Evolutionary conservation across 345 rosid genomes (phyloP).

Genomic region (Jatropha curcas): DNA sequence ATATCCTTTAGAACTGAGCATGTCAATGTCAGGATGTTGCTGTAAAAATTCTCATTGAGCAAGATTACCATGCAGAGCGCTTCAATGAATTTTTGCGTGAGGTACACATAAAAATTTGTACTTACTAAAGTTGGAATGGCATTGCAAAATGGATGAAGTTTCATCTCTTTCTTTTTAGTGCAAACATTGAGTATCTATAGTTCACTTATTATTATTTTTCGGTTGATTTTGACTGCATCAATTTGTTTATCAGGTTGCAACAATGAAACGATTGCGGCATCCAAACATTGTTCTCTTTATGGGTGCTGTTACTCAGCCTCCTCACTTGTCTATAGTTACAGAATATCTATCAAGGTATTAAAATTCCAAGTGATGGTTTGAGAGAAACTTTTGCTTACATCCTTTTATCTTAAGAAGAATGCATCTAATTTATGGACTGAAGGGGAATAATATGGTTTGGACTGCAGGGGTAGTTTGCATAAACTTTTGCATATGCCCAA

Average conservation of each 20-base stretch:
- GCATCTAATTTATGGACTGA: background rate
- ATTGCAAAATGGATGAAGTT: background rate
- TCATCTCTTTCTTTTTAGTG: background rate
- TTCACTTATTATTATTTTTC: background rate
- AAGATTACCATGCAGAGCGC: slow-evolving; percentile 26
- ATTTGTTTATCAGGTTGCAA: slow-evolving; percentile 26
- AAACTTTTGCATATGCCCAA: slow-evolving; percentile 24
- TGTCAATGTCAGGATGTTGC: slow-evolving; percentile 28
- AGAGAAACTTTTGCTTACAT: background rate
- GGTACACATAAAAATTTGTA: slow-evolving; percentile 9
- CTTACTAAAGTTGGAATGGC: background rate
- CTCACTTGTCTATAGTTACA: slow-evolving; percentile 33
- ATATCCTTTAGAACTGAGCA: slow-evolving; percentile 8
- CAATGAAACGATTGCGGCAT: slow-evolving; percentile 36
- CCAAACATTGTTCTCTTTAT: slow-evolving; percentile 36
- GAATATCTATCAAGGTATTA: slow-evolving; percentile 31
- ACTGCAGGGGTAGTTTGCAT: slow-evolving; percentile 29
- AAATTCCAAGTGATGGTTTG: slow-evolving; percentile 1
- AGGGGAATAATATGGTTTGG: background rate
- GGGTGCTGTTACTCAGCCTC: slow-evolving; percentile 36
- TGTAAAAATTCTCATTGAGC: slow-evolving; percentile 31
- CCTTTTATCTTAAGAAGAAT: slow-evolving; percentile 4
- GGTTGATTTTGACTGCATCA: background rate
- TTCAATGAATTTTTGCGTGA: slow-evolving; percentile 29
- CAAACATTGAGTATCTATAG: background rate